Conservation (phyloP, 2,329 filamentous ascomycete genomes). For the Didymella sp. region DNA sequence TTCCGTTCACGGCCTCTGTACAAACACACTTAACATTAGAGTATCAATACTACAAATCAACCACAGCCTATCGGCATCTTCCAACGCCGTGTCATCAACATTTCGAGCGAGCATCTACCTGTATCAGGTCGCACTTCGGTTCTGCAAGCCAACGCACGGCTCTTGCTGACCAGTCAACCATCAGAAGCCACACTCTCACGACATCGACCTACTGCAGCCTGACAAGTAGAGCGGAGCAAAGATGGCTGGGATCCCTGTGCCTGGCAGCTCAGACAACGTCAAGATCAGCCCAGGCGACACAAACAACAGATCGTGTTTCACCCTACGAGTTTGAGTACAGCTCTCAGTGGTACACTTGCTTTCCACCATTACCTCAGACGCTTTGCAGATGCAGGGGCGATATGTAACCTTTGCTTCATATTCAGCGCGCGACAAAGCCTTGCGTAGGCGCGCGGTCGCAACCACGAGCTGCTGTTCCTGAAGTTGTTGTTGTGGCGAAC, state of each 20-base stretch:
- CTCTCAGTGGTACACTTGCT: constrained; percentile 30
- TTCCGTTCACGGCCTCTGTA: constrained; percentile 48
- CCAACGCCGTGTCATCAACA: constrained; percentile 9
- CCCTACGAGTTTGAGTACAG: constrained; percentile 24
- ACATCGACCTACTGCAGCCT: constrained; percentile 35
- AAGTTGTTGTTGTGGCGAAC: constrained; percentile 4
- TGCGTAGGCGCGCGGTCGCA: constrained; percentile 12
- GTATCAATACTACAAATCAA: constrained; percentile 39
- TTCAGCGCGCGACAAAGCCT: constrained; percentile 27
- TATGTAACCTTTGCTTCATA: constrained; percentile 15
- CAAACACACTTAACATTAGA: constrained; percentile 47
- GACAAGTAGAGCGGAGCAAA: constrained; percentile 30
- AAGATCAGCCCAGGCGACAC: constrained; percentile 33
- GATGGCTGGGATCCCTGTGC: constrained; percentile 29
- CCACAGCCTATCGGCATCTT: constrained; percentile 27
- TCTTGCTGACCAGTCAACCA: constrained; percentile 34
- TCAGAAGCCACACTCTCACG: constrained; percentile 26
- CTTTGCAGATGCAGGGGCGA: constrained; percentile 33
- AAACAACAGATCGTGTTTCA: constrained; percentile 44
- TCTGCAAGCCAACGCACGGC: constrained; percentile 37
- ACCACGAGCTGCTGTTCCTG: constrained; percentile 7
- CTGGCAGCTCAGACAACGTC: constrained; percentile 22
- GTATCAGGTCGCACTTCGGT: constrained; percentile 34
- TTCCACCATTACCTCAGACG: constrained; percentile 8
- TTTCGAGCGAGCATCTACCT: constrained; percentile 21